phyloP scores from a whole-genome alignment of 257 asterid genomes.

The Lantana camara region DNA sequence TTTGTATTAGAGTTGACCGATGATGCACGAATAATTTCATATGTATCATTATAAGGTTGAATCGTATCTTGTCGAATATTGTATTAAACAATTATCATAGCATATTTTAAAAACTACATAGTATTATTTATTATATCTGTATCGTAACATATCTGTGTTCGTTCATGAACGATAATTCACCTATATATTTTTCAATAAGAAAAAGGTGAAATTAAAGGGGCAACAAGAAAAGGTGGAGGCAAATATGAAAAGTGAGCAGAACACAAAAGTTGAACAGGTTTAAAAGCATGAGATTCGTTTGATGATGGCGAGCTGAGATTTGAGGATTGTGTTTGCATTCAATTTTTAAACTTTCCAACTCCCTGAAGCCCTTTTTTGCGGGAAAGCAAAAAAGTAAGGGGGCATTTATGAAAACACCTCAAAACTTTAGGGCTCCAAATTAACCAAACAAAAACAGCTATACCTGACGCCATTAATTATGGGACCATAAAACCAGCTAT shows the following conservation, averaged over 20 bases:
- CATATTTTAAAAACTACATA: too few relatives aligned
- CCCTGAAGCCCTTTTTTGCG: constrained; percentile 11
- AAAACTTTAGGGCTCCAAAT: constrained; percentile 13
- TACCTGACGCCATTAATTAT: constrained; percentile 21
- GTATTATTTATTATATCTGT: too few relatives aligned
- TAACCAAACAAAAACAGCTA: constrained; percentile 16
- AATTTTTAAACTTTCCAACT: constrained; percentile 39
- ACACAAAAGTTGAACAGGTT: not conserved
- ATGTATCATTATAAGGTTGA: too few relatives aligned
- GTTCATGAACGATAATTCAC: too few relatives aligned
- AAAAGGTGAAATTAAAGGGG: not conserved
- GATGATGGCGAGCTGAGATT: constrained; percentile 11
- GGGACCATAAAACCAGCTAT: constrained; percentile 33
- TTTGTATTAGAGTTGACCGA: too few relatives aligned
- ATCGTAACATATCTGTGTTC: too few relatives aligned
- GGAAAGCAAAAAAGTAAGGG: constrained; percentile 16
- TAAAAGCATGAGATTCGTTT: not conserved
- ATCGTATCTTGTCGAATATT: too few relatives aligned
- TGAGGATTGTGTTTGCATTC: constrained; percentile 30
- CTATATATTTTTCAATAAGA: too few relatives aligned
- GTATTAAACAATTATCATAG: too few relatives aligned
- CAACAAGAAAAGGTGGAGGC: constrained; percentile 4
- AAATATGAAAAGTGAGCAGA: not conserved
- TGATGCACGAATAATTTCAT: too few relatives aligned
- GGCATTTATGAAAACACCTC: constrained; percentile 11